Base-by-base conservation (phyloP, 257 asterid genomes). In the Verbascum thapsus region DNA sequence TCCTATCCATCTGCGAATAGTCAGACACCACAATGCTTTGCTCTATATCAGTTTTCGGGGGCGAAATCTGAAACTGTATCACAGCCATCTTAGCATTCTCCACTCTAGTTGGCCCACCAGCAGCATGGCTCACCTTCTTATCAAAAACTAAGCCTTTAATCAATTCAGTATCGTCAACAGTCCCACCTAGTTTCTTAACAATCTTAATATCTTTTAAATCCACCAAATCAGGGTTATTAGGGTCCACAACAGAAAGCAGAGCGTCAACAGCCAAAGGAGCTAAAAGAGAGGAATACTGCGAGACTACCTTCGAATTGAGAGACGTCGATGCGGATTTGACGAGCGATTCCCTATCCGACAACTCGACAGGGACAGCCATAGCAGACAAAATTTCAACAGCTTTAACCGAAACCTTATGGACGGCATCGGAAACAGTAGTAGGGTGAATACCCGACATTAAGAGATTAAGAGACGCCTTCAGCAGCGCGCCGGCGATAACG, bases 251-350 rank as follows among this genome's bases (percentile, higher is more conserved):
- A 69, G 87, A 79, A 41, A 94, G 90, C 58, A 94, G 98, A 49
- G 89, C 84, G 71, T 94, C 99, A 73, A 94, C 98, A 48, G 99
- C 99, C 73, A 94, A 56, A 19, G 99, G 99, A 26, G 99, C 98
- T 73, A 94, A 81, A 55, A 94, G 95, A 18, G 95, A 79, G 16
- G 99, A 94, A 68, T 90, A 94, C 70, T 94, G 98, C 0, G 98
- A 94, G 9, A 94, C 99, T n/a, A 94, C 96, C 88, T 91, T 91
- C 0, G 94, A 85, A 47, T 85, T 88, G 37, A 91, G 80, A 3
- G 94, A 84, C 0, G 96, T 90, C 7, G 94, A 82, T 0, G 98
- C 96, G 0, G 98, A 86, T 69, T 85, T 88, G 45, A 90, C 82
- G 3, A 88, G 84, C 4, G 91, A 82, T 6, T 90, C 94, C 0